These are phyloP conservation scores for Imleria badia DNA, from an alignment of 768 basidiomycete species.

Conservation along the genomic window DNA sequence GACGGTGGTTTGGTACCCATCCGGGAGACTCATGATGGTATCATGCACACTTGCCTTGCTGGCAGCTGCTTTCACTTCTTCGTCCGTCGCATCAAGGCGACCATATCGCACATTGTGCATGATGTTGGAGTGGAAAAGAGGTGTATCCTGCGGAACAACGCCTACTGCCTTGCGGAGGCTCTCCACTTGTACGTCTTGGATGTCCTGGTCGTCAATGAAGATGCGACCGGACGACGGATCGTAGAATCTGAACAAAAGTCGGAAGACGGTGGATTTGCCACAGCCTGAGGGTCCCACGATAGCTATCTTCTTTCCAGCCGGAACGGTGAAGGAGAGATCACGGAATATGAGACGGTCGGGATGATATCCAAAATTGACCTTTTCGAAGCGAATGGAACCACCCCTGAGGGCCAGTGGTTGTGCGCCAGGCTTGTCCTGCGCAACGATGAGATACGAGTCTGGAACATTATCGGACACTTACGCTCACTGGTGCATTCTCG, in stretches of 20 bases:
- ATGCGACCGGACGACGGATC: slow-evolving; percentile 81
- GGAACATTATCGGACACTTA: slow-evolving; percentile 22
- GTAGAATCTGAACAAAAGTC: slow-evolving; percentile 94
- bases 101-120: slow-evolving; percentile 97
- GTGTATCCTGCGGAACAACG: slow-evolving; percentile 97
- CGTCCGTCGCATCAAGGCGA: slow-evolving; percentile 80
- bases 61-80: slow-evolving; percentile 83
- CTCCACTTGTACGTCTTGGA: slow-evolving; percentile 66
- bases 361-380: slow-evolving; percentile 90
- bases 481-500: slow-evolving; percentile 70
- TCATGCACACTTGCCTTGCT: slow-evolving; percentile 85
- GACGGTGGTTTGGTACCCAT: slow-evolving; percentile 86
- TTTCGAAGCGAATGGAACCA: slow-evolving; percentile 89
- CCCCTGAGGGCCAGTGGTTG: slow-evolving; percentile 68
- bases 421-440: slow-evolving; percentile 68
- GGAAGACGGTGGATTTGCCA: slow-evolving; percentile 96
- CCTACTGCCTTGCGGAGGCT: slow-evolving; percentile 78
- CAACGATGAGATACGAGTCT: not conserved
- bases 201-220: slow-evolving; percentile 83
- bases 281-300: slow-evolving; percentile 97
- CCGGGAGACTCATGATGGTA: slow-evolving; percentile 76
- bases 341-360: slow-evolving; percentile 91
- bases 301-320: slow-evolving; percentile 95
- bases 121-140: slow-evolving; percentile 93
- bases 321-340: slow-evolving; percentile 83